A percentile compares a stretch with the other conserved stretches of the same genome.
phyloP scores from a whole-genome alignment of 306 rosid species.

The Aeschynomene evenia region DNA sequence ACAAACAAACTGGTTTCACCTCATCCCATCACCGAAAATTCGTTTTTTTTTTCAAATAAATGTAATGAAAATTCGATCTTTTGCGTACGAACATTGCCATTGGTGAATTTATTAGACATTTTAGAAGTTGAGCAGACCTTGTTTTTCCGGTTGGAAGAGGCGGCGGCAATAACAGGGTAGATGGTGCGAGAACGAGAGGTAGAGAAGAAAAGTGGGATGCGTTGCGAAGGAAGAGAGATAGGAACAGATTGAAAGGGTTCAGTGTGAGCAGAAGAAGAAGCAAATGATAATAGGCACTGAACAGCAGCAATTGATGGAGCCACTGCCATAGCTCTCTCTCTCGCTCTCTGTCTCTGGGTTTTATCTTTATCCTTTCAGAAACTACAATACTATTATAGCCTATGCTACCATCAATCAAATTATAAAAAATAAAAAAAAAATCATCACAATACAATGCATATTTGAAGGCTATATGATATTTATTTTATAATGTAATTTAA shows the following conservation, averaged over 20 bases:
- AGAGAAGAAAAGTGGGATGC: constrained; percentile 48
- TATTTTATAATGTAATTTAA: too few species aligned
- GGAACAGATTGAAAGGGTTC: constrained; percentile 27
- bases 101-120: background rate
- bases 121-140: constrained; percentile 45
- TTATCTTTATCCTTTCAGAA: background rate
- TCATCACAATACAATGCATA: too few species aligned
- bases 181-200: constrained; percentile 46
- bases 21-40: background rate
- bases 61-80: background rate
- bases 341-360: background rate
- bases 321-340: constrained; percentile 35
- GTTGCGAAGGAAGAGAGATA: constrained; percentile 29
- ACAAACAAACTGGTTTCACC: background rate
- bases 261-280: background rate
- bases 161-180: constrained; percentile 31
- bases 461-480: too few species aligned
- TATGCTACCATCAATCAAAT: too few species aligned
- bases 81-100: background rate
- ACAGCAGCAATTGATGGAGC: constrained; percentile 38
- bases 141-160: constrained; percentile 46
- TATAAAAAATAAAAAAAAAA: too few species aligned
- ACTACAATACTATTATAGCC: too few species aligned
- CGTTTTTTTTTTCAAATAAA: too few species aligned
- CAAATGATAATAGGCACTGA: constrained; percentile 37